These are phyloP conservation scores for Geoglossum cookeanum DNA, from an alignment of 2,329 filamentous ascomycete genomes.

Conservation along the genomic window DNA sequence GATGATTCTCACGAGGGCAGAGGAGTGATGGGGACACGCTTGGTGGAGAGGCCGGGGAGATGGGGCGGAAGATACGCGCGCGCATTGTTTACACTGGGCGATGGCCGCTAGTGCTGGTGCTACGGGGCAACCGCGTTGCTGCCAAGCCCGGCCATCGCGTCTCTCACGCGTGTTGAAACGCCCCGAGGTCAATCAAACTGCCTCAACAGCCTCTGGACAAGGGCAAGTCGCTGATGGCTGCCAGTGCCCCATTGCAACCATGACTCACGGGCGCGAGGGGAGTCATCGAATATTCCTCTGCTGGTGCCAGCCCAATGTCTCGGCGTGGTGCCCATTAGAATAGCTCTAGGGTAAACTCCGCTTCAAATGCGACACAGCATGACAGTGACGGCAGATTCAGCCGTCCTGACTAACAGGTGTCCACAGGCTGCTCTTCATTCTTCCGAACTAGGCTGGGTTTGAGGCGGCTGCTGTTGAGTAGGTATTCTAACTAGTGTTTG, in stretches of 20 bases:
- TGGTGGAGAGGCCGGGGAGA: neutral
- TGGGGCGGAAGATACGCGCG: neutral
- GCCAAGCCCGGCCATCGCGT: neutral
- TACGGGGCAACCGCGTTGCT: neutral
- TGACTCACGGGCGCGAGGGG: neutral
- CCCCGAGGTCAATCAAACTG: neutral
- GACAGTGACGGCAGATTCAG: neutral
- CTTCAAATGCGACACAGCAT: neutral
- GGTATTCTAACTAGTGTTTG: constrained; percentile 74
- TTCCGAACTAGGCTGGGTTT: neutral
- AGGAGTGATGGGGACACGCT: neutral
- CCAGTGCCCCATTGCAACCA: neutral
- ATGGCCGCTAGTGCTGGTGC: neutral
- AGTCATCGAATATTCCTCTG: neutral
- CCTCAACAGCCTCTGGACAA: neutral
- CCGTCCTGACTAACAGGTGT: neutral
- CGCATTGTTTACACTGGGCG: neutral
- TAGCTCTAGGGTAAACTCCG: neutral
- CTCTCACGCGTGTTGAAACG: neutral
- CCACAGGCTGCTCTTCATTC: neutral
- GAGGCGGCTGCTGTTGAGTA: constrained; percentile 39
- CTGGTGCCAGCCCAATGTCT: neutral
- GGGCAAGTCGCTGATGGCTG: neutral
- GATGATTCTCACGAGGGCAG: neutral
- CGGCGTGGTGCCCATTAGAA: neutral